Evolutionary conservation across 148 eudicot genomes (phyloP).

Genomic region (Rhododendron mucronatum): DNA sequence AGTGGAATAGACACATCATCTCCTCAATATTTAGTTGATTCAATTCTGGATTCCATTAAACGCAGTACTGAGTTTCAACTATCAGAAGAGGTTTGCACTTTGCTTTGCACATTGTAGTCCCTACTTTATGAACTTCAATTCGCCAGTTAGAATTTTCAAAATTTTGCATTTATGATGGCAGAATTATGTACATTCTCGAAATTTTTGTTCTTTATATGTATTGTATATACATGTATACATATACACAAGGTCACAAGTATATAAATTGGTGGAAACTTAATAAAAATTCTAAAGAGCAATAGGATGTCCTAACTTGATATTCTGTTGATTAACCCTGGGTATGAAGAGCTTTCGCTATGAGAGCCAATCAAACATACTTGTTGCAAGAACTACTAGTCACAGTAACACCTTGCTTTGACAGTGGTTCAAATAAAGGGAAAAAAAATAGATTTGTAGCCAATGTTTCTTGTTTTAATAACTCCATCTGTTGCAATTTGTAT

Average conservation of each 20-base stretch:
- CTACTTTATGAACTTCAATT: not conserved
- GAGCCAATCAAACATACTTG: not conserved
- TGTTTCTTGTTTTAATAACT: not conserved
- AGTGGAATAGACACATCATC: constrained; percentile 15
- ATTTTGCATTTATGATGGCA: not conserved
- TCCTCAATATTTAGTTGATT: constrained; percentile 22
- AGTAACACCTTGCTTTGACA: not conserved
- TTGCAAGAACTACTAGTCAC: not conserved
- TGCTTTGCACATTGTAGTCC: not conserved
- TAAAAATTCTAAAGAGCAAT: not conserved
- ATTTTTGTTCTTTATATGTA: not conserved
- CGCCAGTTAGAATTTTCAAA: not conserved
- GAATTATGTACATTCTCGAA: not conserved
- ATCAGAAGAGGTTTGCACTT: constrained; percentile 21
- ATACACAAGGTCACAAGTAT: too few species aligned
- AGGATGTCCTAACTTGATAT: not conserved
- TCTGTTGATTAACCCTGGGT: not conserved
- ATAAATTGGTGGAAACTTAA: not conserved
- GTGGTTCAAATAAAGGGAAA: not conserved
- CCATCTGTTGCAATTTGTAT: not conserved
- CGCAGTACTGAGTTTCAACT: constrained; percentile 22
- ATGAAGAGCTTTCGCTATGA: not conserved
- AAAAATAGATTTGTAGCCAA: not conserved
- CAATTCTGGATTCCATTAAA: constrained; percentile 22
- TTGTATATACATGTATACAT: too few species aligned